Conservation (phyloP, 2,329 filamentous ascomycete species). For the Aspergillus novoparasiticus region DNA sequence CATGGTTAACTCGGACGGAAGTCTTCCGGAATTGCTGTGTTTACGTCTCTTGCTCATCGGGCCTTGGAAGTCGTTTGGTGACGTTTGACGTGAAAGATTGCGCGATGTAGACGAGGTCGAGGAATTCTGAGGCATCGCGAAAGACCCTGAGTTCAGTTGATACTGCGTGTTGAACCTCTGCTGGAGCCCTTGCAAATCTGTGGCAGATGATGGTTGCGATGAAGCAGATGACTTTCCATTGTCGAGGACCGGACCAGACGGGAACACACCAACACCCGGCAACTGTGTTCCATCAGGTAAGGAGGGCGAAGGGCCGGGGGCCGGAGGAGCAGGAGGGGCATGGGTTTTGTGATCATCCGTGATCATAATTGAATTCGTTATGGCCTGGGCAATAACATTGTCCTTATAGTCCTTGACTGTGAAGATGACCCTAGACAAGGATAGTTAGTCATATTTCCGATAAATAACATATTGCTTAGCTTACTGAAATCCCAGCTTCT, state of each 20-base stretch:
- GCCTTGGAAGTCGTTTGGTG: constrained; percentile 65
- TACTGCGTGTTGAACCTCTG: constrained; percentile 53
- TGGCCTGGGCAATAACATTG: constrained; percentile 77
- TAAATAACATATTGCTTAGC: constrained; percentile 20
- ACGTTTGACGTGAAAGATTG: constrained; percentile 71
- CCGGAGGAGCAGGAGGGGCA: constrained; percentile 44
- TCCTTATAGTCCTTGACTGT: constrained; percentile 83
- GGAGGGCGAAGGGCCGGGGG: constrained; percentile 36
- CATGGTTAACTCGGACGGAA: constrained; percentile 78
- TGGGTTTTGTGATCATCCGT: constrained; percentile 97
- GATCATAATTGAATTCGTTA: constrained; percentile 90
- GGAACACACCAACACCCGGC: constrained; percentile 48
- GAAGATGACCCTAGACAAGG: constrained; percentile 71
- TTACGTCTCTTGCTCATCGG: constrained; percentile 81
- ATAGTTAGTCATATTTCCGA: constrained; percentile 8
- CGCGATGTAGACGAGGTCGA: constrained; percentile 52
- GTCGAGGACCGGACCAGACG: constrained; percentile 36
- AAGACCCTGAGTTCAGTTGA: constrained; percentile 42
- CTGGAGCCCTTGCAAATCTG: constrained; percentile 64
- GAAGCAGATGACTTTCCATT: constrained; percentile 32
- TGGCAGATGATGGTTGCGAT: constrained; percentile 57
- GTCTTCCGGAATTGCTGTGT: constrained; percentile 67
- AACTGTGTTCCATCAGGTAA: constrained; percentile 43
- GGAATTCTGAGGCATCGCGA: constrained; percentile 40
- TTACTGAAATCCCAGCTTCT: constrained; percentile 81